Evolutionary conservation across 495 filamentous ascomycete species (phyloP).

Genomic region (Astrothelium macrocarpum): DNA sequence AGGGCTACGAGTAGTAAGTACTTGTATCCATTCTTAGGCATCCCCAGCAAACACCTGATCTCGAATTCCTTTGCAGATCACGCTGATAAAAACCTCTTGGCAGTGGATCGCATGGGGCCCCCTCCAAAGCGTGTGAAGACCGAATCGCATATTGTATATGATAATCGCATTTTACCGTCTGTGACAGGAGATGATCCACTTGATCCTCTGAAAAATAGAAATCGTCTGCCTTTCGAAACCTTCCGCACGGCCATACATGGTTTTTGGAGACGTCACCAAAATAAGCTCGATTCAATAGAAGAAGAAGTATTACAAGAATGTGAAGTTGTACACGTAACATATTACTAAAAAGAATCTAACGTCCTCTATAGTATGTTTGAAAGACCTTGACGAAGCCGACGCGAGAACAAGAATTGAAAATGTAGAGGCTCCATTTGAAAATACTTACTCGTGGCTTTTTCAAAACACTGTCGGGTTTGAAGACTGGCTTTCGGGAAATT

Average conservation of each 20-base stretch:
- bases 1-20: neutral
- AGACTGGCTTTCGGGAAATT: neutral
- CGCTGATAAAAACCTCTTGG: neutral
- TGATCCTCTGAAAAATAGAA: neutral
- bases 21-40: neutral
- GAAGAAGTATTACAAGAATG: neutral
- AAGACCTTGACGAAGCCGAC: neutral
- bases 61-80: neutral
- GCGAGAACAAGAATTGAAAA: neutral
- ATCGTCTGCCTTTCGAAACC: neutral
- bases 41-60: neutral
- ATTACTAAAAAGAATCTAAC: neutral
- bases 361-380: neutral
- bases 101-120: neutral
- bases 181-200: neutral
- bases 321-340: neutral
- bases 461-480: neutral
- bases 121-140: neutral
- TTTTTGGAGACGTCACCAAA: neutral
- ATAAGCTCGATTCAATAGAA: neutral
- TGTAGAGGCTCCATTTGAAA: neutral
- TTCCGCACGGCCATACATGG: neutral
- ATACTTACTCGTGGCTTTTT: neutral
- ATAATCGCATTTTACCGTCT: neutral
- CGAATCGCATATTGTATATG: neutral